Evolutionary conservation across 31 red algal species (phyloP), one percentile per base, ranked within the genome.

Genomic region (Endocladia muricata): DNA sequence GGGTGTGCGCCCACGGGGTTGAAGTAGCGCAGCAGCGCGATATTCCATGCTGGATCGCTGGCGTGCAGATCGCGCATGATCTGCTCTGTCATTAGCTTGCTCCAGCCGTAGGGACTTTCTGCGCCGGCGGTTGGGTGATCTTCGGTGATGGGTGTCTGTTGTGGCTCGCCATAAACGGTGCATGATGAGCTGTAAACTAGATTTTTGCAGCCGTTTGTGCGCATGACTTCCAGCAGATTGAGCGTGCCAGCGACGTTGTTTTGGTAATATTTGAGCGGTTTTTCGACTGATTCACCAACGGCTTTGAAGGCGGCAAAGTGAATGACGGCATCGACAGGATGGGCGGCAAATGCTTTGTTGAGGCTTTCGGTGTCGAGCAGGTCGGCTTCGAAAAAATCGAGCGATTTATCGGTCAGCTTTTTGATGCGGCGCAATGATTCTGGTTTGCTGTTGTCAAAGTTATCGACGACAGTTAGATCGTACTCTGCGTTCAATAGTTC

Each of bases 261-360:
- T 60, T 95, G 81, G 58, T 99, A 96, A 75, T 99, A 99, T 33
- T 76, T 78, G 23, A 99, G 51, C 33, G 97, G 97, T 31, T 86
- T 82, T 48, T 93, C 68, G 28, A 96, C 97, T 30, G 74, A 83
- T 76, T 99, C 97, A 47, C 97, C 97, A 31, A 99, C 97, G 28
- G 97, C 97, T 77, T 99, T 99, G 33, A 99, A 67, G 1, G 93
- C 97, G 0, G 97, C 97, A 89, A 99, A 99, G 82, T 99, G 97
- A 63, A 99, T 96, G 86, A 89, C 93, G 9, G 90, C 82, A 41
- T 64, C 68, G 69, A 99, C 88, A 2, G 38, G 39, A 43, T 63
- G 91, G 51, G 90, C 73, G 17, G 84, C 83, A 64, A 95, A 93
- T 2, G 96, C 86, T 1, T 35, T 67, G 9, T 84, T 84, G 19